phyloP scores from a whole-genome alignment of 1,139 yeast genomes.

The Suhomyces ambrosiae region DNA sequence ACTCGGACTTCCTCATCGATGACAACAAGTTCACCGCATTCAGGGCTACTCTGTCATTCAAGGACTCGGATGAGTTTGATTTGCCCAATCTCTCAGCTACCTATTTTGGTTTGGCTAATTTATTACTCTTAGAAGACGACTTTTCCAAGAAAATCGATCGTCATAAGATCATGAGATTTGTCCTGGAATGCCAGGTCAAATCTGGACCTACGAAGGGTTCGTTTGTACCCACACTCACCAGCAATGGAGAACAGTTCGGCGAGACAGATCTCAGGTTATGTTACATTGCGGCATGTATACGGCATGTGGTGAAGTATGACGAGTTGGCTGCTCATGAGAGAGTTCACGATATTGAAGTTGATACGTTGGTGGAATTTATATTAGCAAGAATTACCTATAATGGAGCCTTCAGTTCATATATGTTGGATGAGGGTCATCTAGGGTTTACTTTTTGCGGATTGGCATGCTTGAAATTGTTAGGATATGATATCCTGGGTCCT shows the following conservation, averaged over 20 bases:
- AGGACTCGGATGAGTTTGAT: constrained; percentile 60
- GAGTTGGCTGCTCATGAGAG: constrained; percentile 24
- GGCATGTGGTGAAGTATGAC: constrained; percentile 53
- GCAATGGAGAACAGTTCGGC: constrained; percentile 38
- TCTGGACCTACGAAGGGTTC: constrained; percentile 62
- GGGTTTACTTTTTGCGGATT: constrained; percentile 89
- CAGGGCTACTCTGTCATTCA: constrained; percentile 22
- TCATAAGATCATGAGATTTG: constrained; percentile 49
- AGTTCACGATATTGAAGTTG: constrained; percentile 46
- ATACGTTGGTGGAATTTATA: constrained; percentile 43
- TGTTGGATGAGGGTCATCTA: constrained; percentile 71
- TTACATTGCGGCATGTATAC: constrained; percentile 70
- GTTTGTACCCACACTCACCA: constrained; percentile 33
- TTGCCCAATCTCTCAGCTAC: constrained; percentile 70
- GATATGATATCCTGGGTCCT: constrained; percentile 20
- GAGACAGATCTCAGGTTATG: constrained; percentile 74
- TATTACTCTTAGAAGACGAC: constrained; percentile 50
- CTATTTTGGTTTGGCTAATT: constrained; percentile 58
- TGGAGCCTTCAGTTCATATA: constrained; percentile 62
- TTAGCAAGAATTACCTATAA: constrained; percentile 47
- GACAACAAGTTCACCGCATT: constrained; percentile 35
- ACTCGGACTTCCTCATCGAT: constrained; percentile 43
- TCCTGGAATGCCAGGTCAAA: constrained; percentile 54
- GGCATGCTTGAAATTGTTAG: constrained; percentile 57
- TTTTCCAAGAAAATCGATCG: constrained; percentile 42